Percentiles rank a stretch among this genome's conserved stretches.
These are phyloP conservation scores for Penicillium chermesinum DNA, from an alignment of 495 filamentous ascomycete species.

Conservation along the genomic window DNA sequence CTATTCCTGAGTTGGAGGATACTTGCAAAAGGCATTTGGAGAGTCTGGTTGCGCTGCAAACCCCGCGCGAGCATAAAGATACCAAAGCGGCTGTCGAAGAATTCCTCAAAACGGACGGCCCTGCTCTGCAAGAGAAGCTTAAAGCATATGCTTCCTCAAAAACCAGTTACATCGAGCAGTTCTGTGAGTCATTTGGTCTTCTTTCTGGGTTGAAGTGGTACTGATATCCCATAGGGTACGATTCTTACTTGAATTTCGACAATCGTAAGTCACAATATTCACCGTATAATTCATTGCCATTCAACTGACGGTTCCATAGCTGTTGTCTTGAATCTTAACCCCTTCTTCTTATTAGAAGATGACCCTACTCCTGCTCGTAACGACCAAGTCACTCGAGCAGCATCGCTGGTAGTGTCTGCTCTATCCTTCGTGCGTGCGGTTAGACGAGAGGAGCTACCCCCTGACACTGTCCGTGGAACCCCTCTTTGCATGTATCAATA, in stretches of 20 bases:
- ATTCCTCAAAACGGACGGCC: slow-evolving; percentile 80
- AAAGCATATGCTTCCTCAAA: slow-evolving; percentile 91
- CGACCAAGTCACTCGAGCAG: slow-evolving; percentile 91
- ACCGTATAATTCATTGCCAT: background rate
- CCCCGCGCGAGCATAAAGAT: slow-evolving; percentile 73
- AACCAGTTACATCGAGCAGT: slow-evolving; percentile 97
- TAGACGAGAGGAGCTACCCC: slow-evolving; percentile 85
- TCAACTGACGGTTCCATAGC: slow-evolving; percentile 34
- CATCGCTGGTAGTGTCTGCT: slow-evolving; percentile 85
- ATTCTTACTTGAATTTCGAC: slow-evolving; percentile 96
- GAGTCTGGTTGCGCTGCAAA: slow-evolving; percentile 78
- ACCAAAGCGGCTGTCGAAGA: slow-evolving; percentile 76
- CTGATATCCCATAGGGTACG: slow-evolving; percentile 67
- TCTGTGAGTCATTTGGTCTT: slow-evolving; percentile 61
- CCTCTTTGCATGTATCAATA: slow-evolving; percentile 98
- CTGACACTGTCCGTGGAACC: slow-evolving; percentile 75
- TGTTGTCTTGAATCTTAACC: slow-evolving; percentile 94
- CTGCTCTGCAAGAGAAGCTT: slow-evolving; percentile 77
- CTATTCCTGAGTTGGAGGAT: slow-evolving; percentile 84
- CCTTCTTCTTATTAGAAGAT: slow-evolving; percentile 96
- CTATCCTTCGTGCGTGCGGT: slow-evolving; percentile 91
- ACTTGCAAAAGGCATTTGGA: slow-evolving; percentile 77
- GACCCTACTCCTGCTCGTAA: slow-evolving; percentile 94
- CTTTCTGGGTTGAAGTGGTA: background rate
- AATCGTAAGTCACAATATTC: slow-evolving; percentile 54